A percentile compares a stretch with the other conserved stretches of the same genome.
phyloP scores from a whole-genome alignment of 352 stramenopile species.

The Phytophthora ohioensis region DNA sequence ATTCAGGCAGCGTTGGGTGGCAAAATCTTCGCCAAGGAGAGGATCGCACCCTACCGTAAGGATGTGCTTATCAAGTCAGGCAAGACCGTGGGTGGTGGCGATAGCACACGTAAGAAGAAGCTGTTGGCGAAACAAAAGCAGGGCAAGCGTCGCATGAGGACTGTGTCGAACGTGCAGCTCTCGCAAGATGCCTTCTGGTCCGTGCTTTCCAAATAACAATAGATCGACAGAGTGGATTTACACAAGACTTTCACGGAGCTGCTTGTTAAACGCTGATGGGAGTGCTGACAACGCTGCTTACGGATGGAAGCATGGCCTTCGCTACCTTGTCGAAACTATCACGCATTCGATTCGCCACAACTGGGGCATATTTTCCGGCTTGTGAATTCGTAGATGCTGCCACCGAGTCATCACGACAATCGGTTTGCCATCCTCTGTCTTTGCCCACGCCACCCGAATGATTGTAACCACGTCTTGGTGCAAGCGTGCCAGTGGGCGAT shows the following conservation, averaged over 20 bases:
- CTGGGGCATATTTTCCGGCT: not conserved
- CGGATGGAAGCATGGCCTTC: constrained; percentile 26
- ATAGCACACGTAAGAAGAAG: constrained; percentile 99
- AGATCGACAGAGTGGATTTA: constrained; percentile 1
- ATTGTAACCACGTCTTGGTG: constrained; percentile 40
- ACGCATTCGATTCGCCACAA: constrained; percentile 18
- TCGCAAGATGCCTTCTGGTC: constrained; percentile 99
- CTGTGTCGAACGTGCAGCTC: constrained; percentile 96
- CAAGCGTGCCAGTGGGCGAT: constrained; percentile 33
- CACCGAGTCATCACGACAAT: constrained; percentile 34
- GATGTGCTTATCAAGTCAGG: constrained; percentile 95
- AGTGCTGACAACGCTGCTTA: not conserved
- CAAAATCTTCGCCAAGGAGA: constrained; percentile 97
- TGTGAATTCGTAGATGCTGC: constrained; percentile 22
- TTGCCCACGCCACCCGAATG: constrained; percentile 15
- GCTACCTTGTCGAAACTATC: constrained; percentile 24
- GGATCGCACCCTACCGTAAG: constrained; percentile 97
- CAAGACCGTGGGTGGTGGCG: constrained; percentile 97
- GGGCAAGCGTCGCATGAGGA: constrained; percentile 98
- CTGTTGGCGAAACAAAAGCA: constrained; percentile 99
- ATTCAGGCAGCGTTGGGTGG: constrained; percentile 97
- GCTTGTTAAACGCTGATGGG: no score
- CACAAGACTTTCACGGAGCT: not conserved
- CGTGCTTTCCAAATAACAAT: constrained; percentile 92
- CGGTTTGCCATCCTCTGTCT: constrained; percentile 7